These are phyloP conservation scores for Noccaea caerulescens DNA, from an alignment of 345 rosid species.

Conservation along the genomic window DNA sequence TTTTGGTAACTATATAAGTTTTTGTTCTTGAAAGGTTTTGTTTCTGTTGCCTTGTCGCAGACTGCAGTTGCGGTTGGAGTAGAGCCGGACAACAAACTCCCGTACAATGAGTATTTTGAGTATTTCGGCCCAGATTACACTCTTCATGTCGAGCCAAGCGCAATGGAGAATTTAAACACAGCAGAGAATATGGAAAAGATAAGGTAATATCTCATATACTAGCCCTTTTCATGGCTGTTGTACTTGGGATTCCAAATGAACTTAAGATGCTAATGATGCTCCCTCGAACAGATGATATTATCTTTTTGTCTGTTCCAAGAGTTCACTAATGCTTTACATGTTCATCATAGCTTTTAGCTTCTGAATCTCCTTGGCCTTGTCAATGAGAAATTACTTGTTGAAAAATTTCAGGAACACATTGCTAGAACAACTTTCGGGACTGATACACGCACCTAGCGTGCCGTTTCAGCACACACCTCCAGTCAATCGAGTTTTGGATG, in stretches of 20 bases:
- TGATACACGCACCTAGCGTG: conserved; percentile 48
- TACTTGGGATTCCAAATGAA: background rate
- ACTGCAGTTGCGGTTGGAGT: conserved; percentile 98
- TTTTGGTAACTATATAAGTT: conserved; percentile 7
- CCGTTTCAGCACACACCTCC: conserved; percentile 51
- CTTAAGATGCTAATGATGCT: background rate
- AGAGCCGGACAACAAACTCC: conserved; percentile 92
- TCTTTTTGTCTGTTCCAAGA: conserved; percentile 1
- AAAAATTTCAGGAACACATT: conserved; percentile 45
- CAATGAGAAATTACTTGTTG: conserved; percentile 20
- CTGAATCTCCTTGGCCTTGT: conserved; percentile 22
- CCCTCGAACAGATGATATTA: background rate
- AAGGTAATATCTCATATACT: conserved; percentile 53
- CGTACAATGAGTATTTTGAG: conserved; percentile 91
- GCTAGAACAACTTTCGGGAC: conserved; percentile 47
- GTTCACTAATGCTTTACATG: conserved; percentile 22
- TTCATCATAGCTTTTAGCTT: conserved; percentile 15
- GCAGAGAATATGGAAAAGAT: conserved; percentile 86
- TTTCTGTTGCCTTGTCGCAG: conserved; percentile 50
- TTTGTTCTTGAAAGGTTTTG: conserved; percentile 34
- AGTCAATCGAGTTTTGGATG: conserved; percentile 43
- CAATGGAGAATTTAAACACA: conserved; percentile 80
- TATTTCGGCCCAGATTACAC: conserved; percentile 97
- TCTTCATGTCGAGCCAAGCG: conserved; percentile 81
- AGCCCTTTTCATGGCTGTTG: background rate